Conservation (phyloP, 2,329 filamentous ascomycete genomes). For the Geoglossum cookeanum region DNA sequence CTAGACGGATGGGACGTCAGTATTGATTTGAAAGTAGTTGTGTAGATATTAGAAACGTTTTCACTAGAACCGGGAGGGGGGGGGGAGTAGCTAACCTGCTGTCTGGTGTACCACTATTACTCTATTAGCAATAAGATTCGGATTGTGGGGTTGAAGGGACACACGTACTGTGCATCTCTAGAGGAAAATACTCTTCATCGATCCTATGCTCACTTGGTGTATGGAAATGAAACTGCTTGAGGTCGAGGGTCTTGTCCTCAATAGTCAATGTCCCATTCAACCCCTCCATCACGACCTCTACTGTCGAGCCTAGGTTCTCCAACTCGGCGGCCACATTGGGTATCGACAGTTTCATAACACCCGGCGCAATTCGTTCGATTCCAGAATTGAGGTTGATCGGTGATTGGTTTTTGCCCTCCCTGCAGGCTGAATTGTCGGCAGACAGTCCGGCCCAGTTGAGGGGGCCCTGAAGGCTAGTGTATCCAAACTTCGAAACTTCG, state of each 20-base stretch:
- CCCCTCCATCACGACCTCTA: slow-evolving; percentile 35
- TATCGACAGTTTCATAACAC: slow-evolving; percentile 20
- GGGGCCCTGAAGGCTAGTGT: slow-evolving; percentile 26
- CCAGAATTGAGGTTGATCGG: slow-evolving; percentile 32
- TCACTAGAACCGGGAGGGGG: not conserved
- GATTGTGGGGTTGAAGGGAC: not conserved
- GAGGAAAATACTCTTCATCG: slow-evolving; percentile 26
- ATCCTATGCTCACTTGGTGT: slow-evolving; percentile 39
- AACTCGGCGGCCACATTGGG: slow-evolving; percentile 28
- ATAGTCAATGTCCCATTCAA: slow-evolving; percentile 30
- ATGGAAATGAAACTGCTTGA: slow-evolving; percentile 41
- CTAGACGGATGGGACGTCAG: slow-evolving; percentile 7
- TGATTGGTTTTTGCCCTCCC: slow-evolving; percentile 31
- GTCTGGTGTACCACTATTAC: slow-evolving; percentile 31
- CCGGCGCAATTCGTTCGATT: slow-evolving; percentile 15
- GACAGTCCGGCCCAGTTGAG: slow-evolving; percentile 32
- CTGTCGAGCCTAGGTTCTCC: slow-evolving; percentile 38
- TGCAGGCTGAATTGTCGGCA: slow-evolving; percentile 27
- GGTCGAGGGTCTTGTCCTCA: slow-evolving; percentile 20
- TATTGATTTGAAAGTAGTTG: not conserved
- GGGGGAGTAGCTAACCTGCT: slow-evolving; percentile 17
- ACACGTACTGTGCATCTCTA: slow-evolving; percentile 27
- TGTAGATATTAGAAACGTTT: not conserved
- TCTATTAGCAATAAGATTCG: not conserved
- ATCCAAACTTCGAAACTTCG: slow-evolving; percentile 22